Base-by-base conservation (phyloP, 2,329 filamentous ascomycete species). In the Ustulina deusta region DNA sequence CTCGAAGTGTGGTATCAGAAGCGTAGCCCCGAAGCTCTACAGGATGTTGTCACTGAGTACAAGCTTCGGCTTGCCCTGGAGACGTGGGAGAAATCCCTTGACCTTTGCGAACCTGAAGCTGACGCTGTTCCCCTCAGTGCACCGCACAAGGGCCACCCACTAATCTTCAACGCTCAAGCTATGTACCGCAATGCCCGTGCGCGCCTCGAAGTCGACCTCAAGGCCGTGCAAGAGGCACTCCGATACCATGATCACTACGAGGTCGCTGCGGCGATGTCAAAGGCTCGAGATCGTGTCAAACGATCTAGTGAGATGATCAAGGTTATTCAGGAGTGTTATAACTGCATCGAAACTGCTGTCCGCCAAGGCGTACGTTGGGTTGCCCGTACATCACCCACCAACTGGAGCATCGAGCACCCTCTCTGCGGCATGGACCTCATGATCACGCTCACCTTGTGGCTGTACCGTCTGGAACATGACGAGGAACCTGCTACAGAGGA, bases 1-100 rank as follows among this genome's bases (percentile, higher is more conserved):
- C 87, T 99, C 56, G 96, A 98, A 80, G 95, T 98, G 2, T 99
- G 96, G 96, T 97, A 97, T 78, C 93, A 98, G 84, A 97, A 97
- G 87, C 93, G 96, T 77, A 97, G 93, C 79, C 95, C 95, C n/a
- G 94, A 98, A 79, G 94, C 95, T 58, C 85, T 98, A 46, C 96
- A 98, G 81, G 95, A 98, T 78, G 94, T 98, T 44, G 95, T 98
- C 51, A 97, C 95, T 3, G 96, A 98, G 82, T 98, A 97, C 87
- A 98, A 97, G 85, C 91, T 99, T 69, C 90, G 96, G 65, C 89
- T 97, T 61, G 96, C 96, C 58, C 85, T 99, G 61, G 95, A 98
- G 83, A 97, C 95, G n/a, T 99, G 96, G 96, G 94, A 98, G 84
- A 97, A 93, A 82, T 97, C 95, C 46, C 88, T 98, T 25, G 93